Conservation (phyloP, 441 rosid species). For the Capsella rubella region DNA sequence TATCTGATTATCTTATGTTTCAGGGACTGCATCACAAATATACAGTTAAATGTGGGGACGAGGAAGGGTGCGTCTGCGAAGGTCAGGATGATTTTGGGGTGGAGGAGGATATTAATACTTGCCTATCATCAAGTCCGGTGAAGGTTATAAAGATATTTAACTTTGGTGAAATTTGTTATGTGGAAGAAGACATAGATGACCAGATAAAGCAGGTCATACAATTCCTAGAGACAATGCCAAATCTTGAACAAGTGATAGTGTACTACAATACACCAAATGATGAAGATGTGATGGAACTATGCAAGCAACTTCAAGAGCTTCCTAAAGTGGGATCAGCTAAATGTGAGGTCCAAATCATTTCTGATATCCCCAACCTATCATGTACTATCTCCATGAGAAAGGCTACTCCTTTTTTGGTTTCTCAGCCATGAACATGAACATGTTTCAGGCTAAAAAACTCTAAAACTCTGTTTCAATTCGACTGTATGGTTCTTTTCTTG, state of each 20-base stretch:
- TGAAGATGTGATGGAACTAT: background rate
- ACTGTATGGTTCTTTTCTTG: too few relatives aligned
- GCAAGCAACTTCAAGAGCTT: background rate
- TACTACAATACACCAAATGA: background rate
- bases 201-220: background rate
- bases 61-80: background rate
- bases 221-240: slow-evolving; percentile 16
- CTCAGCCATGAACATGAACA: too few relatives aligned
- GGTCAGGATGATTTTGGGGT: background rate
- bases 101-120: background rate
- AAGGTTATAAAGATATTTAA: slow-evolving; percentile 2
- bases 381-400: too few relatives aligned
- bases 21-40: background rate
- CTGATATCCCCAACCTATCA: too few relatives aligned
- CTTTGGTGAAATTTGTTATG: background rate
- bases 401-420: too few relatives aligned
- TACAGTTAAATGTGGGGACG: background rate
- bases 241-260: background rate
- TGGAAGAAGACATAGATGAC: slow-evolving; percentile 39
- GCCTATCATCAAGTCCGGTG: slow-evolving; percentile 8
- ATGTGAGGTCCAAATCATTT: background rate
- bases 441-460: too few relatives aligned
- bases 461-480: too few relatives aligned
- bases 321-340: background rate
- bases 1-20: background rate